A percentile compares a stretch with the other conserved stretches of the same genome.
Conservation (phyloP, 805 yeast genomes). For the Kodamaea sagamina region DNA sequence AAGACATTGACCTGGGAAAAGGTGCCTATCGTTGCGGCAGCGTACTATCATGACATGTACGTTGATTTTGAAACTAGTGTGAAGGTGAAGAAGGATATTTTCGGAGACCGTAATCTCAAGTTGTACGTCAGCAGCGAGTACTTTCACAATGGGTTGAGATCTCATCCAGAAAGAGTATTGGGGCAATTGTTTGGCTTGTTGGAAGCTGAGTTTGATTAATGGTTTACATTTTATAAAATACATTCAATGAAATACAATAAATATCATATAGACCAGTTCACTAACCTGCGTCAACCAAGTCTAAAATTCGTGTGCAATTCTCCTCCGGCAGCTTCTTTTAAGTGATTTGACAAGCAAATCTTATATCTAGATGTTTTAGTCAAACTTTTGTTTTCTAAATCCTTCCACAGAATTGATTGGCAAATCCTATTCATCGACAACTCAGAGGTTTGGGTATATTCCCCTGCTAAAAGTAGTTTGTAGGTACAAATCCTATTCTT, state of each 20-base stretch:
- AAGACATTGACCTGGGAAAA: slow-evolving; percentile 31
- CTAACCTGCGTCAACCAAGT: too few species aligned
- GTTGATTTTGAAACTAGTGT: slow-evolving; percentile 49
- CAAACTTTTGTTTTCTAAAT: too few species aligned
- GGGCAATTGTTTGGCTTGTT: slow-evolving; percentile 41
- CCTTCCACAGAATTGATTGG: too few species aligned
- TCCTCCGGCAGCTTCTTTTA: neutral
- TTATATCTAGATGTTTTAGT: too few species aligned
- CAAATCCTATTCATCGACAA: neutral
- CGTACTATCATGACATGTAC: slow-evolving; percentile 52
- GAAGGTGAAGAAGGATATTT: slow-evolving; percentile 33
- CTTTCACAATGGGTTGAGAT: slow-evolving; percentile 54
- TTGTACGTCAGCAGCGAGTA: slow-evolving; percentile 49
- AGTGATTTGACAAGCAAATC: too few species aligned
- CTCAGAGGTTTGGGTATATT: too few species aligned
- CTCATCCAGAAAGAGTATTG: slow-evolving; percentile 41
- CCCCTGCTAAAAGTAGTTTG: slow-evolving; percentile 11
- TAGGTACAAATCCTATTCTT: slow-evolving; percentile 42
- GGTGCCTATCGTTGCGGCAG: slow-evolving; percentile 52
- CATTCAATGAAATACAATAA: too few species aligned
- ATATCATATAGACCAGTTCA: too few species aligned
- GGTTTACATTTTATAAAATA: too few species aligned
- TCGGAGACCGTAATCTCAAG: slow-evolving; percentile 37
- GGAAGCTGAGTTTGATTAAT: slow-evolving; percentile 41
- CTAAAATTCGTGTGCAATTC: too few species aligned